Base-by-base conservation (phyloP, 1,284 basidiomycete species). In the Agroathelia rolfsii region DNA sequence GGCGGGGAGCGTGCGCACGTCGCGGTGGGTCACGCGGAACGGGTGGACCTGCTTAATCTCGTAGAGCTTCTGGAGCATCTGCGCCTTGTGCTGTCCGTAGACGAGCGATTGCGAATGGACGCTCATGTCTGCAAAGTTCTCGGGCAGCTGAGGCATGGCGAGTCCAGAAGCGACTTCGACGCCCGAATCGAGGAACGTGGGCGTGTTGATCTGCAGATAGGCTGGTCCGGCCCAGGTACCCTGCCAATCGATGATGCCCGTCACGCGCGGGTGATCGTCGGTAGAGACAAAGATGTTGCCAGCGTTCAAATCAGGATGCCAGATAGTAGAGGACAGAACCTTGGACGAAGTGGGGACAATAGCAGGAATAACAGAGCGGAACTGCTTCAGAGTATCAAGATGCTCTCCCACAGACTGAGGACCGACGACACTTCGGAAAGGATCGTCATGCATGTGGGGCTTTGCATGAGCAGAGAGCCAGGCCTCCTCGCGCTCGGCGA, bases 171-270 rank as follows among this genome's bases (percentile, higher is more conserved):
- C 15, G 15, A 42, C 24, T 10, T 32, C 40, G 13, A 21, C 34
- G 15, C 14, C 28, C n/a, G n/a, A n/a, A 24, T 31, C 27, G 13
- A 42, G 13, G 28, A 42, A 41, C n/a, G 40, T 30, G 13, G 41
- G 41, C 15, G 32, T 31, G 5, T 31, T 6, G 21, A 36, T 21
- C 29, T 36, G 35, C 21, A 41, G 34, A 27, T 43, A 41, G 3
- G 34, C 33, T 12, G 49, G 49, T 3, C 39, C 42, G 20, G 42
- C 35, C n/a, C 36, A 37, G 10, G 39, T 36, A 13, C 40, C 42
- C 36, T 50, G 47, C 49, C 49, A 51, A 28, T 50, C 49, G 19
- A 51, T 43, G 9, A 51, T 35, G 9, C 36, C 40, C 5, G 35
- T 25, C 17, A 50, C 40, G 8, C 32, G 15, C 3, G 42, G 41